Evolutionary conservation across 345 rosid genomes (phyloP).

Genomic region (Xanthoceras sorbifolium): DNA sequence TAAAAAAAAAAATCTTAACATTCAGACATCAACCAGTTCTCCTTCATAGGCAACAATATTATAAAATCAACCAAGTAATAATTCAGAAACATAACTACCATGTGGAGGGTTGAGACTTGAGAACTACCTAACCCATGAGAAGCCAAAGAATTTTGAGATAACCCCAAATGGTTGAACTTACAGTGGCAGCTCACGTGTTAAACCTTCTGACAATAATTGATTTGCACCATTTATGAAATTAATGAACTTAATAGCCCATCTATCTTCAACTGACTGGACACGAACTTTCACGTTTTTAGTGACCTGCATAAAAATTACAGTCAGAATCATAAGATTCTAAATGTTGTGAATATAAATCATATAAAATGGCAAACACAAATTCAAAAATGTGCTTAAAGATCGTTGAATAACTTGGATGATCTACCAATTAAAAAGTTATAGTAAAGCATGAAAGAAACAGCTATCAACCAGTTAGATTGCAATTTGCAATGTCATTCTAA

Average conservation of each 20-base stretch:
- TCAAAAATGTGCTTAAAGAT: not conserved
- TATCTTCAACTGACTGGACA: conserved; percentile 59
- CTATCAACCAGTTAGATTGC: not conserved
- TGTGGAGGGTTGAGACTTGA: conserved; percentile 7
- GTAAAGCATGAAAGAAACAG: not conserved
- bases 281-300: conserved; percentile 49
- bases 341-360: not conserved
- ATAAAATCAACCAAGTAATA: not conserved
- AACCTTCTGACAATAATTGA: conserved; percentile 67
- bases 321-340: conserved; percentile 7
- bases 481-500: not conserved
- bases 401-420: not conserved
- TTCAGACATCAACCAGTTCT: conserved; percentile 6
- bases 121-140: conserved; percentile 2
- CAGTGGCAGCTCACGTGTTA: conserved; percentile 83
- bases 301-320: conserved; percentile 42
- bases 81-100: not conserved
- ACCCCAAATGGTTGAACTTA: conserved; percentile 42
- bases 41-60: conserved; percentile 1
- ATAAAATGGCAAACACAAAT: not conserved
- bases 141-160: conserved; percentile 13
- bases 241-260: conserved; percentile 69
- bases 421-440: not conserved
- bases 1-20: conserved; percentile 8
- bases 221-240: conserved; percentile 62